Percentiles rank a stretch among this genome's conserved stretches.
Conservation (phyloP, 228 moss, liverwort and hornwort genomes). For the Sphagnum fallax region DNA sequence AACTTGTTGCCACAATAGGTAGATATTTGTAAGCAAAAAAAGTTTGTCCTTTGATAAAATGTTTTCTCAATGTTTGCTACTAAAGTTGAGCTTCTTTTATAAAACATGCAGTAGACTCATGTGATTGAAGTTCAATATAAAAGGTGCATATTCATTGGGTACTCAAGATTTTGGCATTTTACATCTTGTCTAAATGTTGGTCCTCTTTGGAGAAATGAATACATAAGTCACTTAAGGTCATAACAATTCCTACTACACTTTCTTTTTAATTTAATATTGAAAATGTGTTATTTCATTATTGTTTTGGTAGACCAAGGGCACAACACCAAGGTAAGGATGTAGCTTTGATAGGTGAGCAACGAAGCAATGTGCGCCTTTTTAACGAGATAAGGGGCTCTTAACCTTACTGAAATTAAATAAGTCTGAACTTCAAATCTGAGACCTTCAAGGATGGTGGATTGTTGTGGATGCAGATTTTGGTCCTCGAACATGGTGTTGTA, state of each 20-base stretch:
- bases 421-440: constrained; percentile 82
- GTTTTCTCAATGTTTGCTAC: too few species aligned
- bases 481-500: constrained; percentile 77
- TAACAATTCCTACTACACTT: too few species aligned
- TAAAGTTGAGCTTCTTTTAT: too few species aligned
- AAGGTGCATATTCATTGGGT: too few species aligned
- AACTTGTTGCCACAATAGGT: constrained; percentile 57
- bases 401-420: constrained; percentile 94
- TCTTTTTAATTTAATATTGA: too few species aligned
- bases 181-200: too few species aligned
- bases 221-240: too few species aligned
- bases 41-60: too few species aligned
- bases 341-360: constrained; percentile 48
- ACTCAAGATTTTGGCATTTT: too few species aligned
- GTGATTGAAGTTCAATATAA: too few species aligned
- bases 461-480: constrained; percentile 81
- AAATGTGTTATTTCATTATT: neutral
- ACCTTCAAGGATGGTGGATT: constrained; percentile 76
- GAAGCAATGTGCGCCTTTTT: constrained; percentile 68
- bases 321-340: constrained; percentile 50
- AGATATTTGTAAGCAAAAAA: neutral
- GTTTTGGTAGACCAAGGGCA: constrained; percentile 65
- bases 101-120: too few species aligned
- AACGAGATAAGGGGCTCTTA: constrained; percentile 88
- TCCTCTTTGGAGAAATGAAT: too few species aligned